Evolutionary conservation across 1,139 yeast species (phyloP), one percentile per base, ranked within the genome.

Genomic region (Debaryomyces coudertii): DNA sequence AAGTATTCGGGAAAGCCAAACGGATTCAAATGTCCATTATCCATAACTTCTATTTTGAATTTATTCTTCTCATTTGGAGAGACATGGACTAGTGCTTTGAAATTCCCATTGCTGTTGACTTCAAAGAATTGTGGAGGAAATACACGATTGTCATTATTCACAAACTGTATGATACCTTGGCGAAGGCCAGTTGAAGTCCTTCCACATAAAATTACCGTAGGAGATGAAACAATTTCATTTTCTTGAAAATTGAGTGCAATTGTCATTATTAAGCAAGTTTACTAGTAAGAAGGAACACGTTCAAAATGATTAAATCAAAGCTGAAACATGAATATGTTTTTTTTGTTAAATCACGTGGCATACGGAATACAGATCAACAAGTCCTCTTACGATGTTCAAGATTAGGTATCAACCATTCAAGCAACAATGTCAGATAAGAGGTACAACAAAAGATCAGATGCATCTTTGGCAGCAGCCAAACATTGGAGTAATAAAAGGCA

Each of bases 41-140:
- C 59, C 47, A 55, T 42, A 3, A 62, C 62, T 45, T 59, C 55
- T 22, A 68, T 63, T 45, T 57, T 48, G 40, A 87, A 63, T 2
- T 55, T 61, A 55, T 87, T 87, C 35, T 53, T 44, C 16, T 66
- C 69, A 7, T 92, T 90, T 0, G 87, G 83, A 25, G 84, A 79
- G 25, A 92, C 76, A 53, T 87, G 89, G 2, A 87, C 72, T 18
- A 88, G 58, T 0, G 88, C 89, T 61, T 90, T 92, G 73, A 90
- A 93, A 50, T 77, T 76, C 1, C 86, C 83, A 37, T 79, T 42
- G 47, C 83, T 81, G 47, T 83, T 81, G 7, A 90, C 80, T 50
- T 92, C 95, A 58, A 78, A 87, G 45, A 77, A 70, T 56, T 83
- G 85, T 0, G 90, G 80, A 0, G 97, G 95, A 51, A 81, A 87